Percentiles rank a stretch among this genome's conserved stretches.
Conservation (phyloP, 208 protist species). For the Acanthamoeba castellanii region DNA sequence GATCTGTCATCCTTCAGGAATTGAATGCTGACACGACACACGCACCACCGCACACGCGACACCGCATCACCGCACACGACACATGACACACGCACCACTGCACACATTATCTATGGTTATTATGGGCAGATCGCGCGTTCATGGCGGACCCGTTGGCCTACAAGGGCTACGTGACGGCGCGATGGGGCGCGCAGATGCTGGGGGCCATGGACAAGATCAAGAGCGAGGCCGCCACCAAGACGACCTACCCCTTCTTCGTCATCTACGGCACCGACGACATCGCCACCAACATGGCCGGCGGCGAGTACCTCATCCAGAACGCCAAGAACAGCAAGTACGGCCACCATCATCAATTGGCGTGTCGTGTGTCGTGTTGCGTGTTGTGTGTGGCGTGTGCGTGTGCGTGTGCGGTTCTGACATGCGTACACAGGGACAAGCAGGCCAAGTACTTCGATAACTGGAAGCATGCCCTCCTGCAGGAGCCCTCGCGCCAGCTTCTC, state of each 20-base stretch:
- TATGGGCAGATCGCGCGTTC: neutral
- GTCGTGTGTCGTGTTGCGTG: neutral
- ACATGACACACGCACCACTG: neutral
- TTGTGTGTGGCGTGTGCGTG: neutral
- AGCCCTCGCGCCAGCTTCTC: neutral
- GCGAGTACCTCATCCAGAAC: conserved; percentile 34
- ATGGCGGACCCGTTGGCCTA: conserved; percentile 57
- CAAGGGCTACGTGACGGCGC: conserved; percentile 37
- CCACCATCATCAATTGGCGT: neutral
- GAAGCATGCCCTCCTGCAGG: conserved; percentile 33
- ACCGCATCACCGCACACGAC: no score
- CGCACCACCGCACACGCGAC: neutral
- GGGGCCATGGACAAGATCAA: conserved; percentile 39
- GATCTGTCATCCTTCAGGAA: neutral
- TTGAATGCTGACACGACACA: neutral
- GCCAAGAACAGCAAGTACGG: conserved; percentile 8
- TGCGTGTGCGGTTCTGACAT: neutral
- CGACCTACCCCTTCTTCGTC: conserved; percentile 49
- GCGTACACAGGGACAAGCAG: conserved; percentile 20
- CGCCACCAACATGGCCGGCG: conserved; percentile 25
- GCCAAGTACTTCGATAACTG: neutral
- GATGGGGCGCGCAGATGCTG: conserved; percentile 48
- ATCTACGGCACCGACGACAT: conserved; percentile 52
- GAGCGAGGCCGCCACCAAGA: conserved; percentile 53
- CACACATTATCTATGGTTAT: neutral